Evolutionary conservation across 306 rosid genomes (phyloP).

Genomic region (Rubus idaeus): DNA sequence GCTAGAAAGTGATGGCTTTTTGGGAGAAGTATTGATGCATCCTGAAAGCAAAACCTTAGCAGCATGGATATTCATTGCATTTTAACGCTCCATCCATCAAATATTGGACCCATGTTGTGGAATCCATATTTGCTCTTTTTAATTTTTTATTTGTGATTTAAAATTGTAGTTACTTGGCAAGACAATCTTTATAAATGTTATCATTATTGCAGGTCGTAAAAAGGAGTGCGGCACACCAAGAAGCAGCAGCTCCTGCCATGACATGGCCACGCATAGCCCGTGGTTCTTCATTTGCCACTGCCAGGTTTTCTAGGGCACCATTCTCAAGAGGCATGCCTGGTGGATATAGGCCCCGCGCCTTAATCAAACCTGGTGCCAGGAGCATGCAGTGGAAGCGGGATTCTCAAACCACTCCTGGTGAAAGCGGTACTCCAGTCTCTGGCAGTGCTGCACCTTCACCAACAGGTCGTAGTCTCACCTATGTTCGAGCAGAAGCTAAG

Average conservation of each 20-base stretch:
- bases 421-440: conserved; percentile 40
- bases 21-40: neutral
- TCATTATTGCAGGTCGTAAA: conserved; percentile 54
- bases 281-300: conserved; percentile 53
- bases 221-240: conserved; percentile 70
- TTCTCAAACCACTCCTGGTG: conserved; percentile 51
- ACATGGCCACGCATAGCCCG: conserved; percentile 66
- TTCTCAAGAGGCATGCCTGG: conserved; percentile 73
- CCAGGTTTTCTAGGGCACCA: conserved; percentile 69
- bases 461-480: conserved; percentile 70
- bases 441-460: conserved; percentile 34
- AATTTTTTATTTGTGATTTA: neutral
- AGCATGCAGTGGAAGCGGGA: conserved; percentile 97
- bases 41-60: neutral
- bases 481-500: conserved; percentile 82
- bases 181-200: neutral
- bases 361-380: conserved; percentile 67
- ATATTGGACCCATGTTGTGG: neutral
- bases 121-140: no score
- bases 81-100: neutral
- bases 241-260: conserved; percentile 48
- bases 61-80: neutral
- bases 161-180: conserved; percentile 5
- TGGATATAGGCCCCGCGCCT: conserved; percentile 66
- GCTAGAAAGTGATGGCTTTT: neutral